Percentiles rank a stretch among this genome's conserved stretches.
Evolutionary conservation across 1,284 basidiomycete species (phyloP).

Genomic region (Tilletia walkeri): DNA sequence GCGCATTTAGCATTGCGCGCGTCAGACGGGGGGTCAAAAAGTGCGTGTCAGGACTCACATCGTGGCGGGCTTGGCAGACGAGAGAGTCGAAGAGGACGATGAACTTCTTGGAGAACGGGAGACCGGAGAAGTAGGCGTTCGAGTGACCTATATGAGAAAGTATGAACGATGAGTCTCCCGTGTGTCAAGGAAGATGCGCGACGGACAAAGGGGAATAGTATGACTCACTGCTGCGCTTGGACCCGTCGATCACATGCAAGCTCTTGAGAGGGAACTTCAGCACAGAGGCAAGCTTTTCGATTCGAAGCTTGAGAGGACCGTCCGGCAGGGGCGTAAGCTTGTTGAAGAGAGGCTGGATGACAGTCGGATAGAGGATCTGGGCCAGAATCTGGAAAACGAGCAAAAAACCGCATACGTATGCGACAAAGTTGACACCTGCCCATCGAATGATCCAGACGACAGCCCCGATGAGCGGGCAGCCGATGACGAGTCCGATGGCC

Average conservation of each 20-base stretch:
- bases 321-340: conserved; percentile 77
- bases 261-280: conserved; percentile 92
- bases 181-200: too few species aligned
- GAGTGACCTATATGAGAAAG: conserved; percentile 66
- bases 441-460: conserved; percentile 87
- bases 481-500: conserved; percentile 71
- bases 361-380: conserved; percentile 59
- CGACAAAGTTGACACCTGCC: conserved; percentile 66
- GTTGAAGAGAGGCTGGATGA: conserved; percentile 96
- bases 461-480: conserved; percentile 78
- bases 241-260: conserved; percentile 94
- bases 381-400: conserved; percentile 70
- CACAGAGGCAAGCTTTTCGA: conserved; percentile 43
- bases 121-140: conserved; percentile 66
- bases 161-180: not conserved
- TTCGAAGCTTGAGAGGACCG: conserved; percentile 46
- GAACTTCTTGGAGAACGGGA: conserved; percentile 53
- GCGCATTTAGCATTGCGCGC: too few species aligned
- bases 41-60: conserved; percentile 64
- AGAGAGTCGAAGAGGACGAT: conserved; percentile 95
- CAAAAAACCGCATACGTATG: conserved; percentile 49
- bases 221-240: conserved; percentile 68
- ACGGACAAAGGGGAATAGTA: not conserved
- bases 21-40: not conserved
- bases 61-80: conserved; percentile 80